Conservation (phyloP, 331 rosid genomes). For the Erythrophleum ivorense region DNA sequence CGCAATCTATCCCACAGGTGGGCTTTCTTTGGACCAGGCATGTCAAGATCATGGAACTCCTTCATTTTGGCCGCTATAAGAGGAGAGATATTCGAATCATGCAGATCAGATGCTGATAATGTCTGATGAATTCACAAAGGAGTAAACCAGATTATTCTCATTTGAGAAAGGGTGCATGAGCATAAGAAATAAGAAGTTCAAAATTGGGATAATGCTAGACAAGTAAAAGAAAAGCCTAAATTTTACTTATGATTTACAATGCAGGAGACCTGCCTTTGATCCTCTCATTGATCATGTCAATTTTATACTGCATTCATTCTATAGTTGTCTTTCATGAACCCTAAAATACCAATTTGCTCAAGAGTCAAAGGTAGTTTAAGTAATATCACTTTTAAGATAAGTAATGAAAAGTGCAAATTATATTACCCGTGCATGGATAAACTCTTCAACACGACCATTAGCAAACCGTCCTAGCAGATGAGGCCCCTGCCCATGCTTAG, state of each 20-base stretch:
- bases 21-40: conserved; percentile 72
- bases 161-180: conserved; percentile 8
- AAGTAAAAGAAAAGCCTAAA: conserved; percentile 15
- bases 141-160: conserved; percentile 34
- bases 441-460: conserved; percentile 86
- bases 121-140: conserved; percentile 61
- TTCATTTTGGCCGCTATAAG: conserved; percentile 79
- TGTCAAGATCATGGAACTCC: conserved; percentile 79
- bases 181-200: conserved; percentile 8
- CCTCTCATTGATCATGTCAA: neutral
- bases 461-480: conserved; percentile 74
- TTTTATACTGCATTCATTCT: conserved; percentile 5
- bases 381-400: neutral
- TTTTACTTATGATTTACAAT: conserved; percentile 20
- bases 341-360: neutral
- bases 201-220: neutral
- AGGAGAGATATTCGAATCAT: conserved; percentile 63
- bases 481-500: conserved; percentile 86
- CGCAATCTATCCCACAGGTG: conserved; percentile 71
- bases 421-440: conserved; percentile 83
- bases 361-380: conserved; percentile 16
- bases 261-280: neutral
- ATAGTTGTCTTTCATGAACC: conserved; percentile 5
- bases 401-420: neutral
- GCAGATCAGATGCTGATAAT: conserved; percentile 80